Base-by-base conservation (phyloP, 1,139 yeast genomes). In the Yamadazyma atlantica region DNA sequence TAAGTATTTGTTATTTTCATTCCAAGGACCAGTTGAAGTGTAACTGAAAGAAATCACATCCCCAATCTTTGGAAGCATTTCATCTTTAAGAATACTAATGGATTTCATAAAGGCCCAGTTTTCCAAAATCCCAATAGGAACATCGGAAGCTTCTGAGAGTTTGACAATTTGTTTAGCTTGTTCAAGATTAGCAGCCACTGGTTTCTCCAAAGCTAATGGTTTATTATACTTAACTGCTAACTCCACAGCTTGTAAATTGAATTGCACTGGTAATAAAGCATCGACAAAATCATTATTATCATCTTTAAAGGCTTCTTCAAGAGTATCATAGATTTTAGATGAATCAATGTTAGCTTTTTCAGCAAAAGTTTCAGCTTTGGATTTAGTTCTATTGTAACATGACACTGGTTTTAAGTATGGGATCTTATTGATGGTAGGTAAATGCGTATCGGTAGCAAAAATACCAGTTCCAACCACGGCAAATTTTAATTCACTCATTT, bases 381-480 rank as follows among this genome's bases (percentile, higher is more conserved):
- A 59, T 54, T 73, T 78, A 37, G 96, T 86, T 65, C 96, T 78
- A 69, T 89, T 90, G 66, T 70, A 86, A 40, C 88, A 85, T 14
- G 89, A 86, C 34, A 50, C 50, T 12, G 69, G 66, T 19, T 49
- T 57, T 38, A 72, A 54, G 42, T 50, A 53, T 22, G 57, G 49
- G 37, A 66, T 53, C 38, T 72, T 65, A 49, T 79, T 64, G 42
- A 85, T 64, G 21, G 86, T 78, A 31, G 97, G 97, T 48, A 87
- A 73, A 58, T 90, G 97, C 38, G 75, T 72, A 48, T 84, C 87
- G 23, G 80, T 78, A 45, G 97, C 97, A 57, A 89, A 90, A 54
- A 90, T 86, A 48, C 96, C 96, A 2, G 97, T 89, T 43, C 96
- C 96, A 39, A 88, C 79, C 39, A 88, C 66, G 39, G 94, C 96